Evolutionary conservation across 495 filamentous ascomycete genomes (phyloP), one percentile per base, ranked within the genome.

Genomic region (Penicillium crystallinum): DNA sequence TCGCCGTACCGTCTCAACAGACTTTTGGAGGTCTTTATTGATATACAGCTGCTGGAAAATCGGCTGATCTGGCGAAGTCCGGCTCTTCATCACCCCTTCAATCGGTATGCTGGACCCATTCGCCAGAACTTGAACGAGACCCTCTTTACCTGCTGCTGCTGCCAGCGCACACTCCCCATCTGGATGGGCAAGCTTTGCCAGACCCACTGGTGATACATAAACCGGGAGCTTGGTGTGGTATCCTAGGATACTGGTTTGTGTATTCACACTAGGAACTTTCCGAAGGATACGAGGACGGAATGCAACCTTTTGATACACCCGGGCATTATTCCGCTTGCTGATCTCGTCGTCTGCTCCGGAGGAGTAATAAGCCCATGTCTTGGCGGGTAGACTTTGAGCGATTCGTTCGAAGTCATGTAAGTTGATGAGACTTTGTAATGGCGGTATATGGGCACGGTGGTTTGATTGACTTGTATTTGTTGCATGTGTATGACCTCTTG

Each of bases 11-110:
- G 89, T 86, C 35, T 81, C 77, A 68, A 86, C 80, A 14, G 90
- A 93, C 59, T 89, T 85, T 34, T 74, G 75, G 15, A 88, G 80
- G 72, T 95, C 81, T 58, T 87, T 86, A 70, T 93, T 92, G 51
- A 95, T 89, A 73, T 96, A 96, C 0, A 95, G 75, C 66, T 96
- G 90, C 39, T 90, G 74, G 83, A 89, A 95, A 59, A 93, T 82
- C 6, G 87, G 80, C 59, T 95, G 90, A 0, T 65, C 66, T 30
- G 77, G 78, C n/a, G 58, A 60, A 11, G 59, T 52, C 1, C 67
- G 60, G n/a, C 42, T 64, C 46, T 86, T 84, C 53, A 86, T 71
- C 38, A 95, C 89, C 61, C 87, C 82, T 66, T 95, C 89, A 63
- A 95, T 64, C 1, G 71, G 55, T 55, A 70, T 70, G 19, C 71